Evolutionary conservation across 805 yeast species (phyloP), one percentile per base, ranked within the genome.

Genomic region (Yamadazyma kitorensis): DNA sequence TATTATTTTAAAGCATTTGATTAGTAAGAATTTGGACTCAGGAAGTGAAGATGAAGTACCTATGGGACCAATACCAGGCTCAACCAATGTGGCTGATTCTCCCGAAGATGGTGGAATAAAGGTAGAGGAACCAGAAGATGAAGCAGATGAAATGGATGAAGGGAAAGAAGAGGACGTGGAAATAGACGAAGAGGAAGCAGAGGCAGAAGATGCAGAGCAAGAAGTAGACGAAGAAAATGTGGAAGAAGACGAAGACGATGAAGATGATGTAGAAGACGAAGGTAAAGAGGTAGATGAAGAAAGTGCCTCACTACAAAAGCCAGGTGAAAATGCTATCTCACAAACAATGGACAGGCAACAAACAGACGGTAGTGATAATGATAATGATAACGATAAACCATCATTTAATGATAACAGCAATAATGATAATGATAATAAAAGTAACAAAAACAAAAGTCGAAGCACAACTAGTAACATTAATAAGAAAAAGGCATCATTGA

Each of bases 1-100:
- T 14, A 31, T 49, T 9, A 51, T 61, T 8, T 45, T 61, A 31
- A 60, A 60, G 40, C 55, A 43, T 37, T 43, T 61, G 9, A 45
- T 60, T 10, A 36, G 35, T 16, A 55, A 55, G 33, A 33, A 36
- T 25, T 25, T 35, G 17, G 23, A 28, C 27, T 24, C 7, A 10
- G 10, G 10, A 10, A 19, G 10, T 6, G 22, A 19, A 7, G 6
- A 7, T 6, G 22, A 19, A 19, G 22, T n/a, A n/a, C n/a, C n/a
- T n/a, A n/a, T n/a, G n/a, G n/a, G n/a, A n/a, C n/a, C n/a, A n/a
- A n/a, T n/a, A n/a, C n/a, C n/a, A n/a, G n/a, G n/a, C n/a, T n/a
- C n/a, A n/a, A n/a, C n/a, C 11, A 18, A 17, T 13, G 17, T 28
- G n/a, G n/a, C n/a, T n/a, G n/a, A n/a, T n/a, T n/a, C n/a, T n/a